Conservation (phyloP, 345 rosid species). For the Clausena lansium region DNA sequence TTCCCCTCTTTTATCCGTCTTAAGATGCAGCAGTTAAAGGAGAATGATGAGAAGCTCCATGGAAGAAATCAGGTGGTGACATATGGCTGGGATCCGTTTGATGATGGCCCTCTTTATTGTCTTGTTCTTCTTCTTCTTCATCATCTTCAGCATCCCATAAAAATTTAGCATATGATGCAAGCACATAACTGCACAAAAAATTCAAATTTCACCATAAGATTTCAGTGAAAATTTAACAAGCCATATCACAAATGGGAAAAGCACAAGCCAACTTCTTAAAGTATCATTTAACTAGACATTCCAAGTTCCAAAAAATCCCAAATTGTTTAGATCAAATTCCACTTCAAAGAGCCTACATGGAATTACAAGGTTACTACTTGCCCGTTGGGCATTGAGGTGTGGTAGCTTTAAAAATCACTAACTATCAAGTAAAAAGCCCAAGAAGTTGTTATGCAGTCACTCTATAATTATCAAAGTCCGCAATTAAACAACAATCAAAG, state of each 20-base stretch:
- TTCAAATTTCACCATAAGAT: slow-evolving; percentile 1
- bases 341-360: background rate
- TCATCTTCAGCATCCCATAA: slow-evolving; percentile 70
- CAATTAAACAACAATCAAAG: background rate
- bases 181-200: slow-evolving; percentile 47
- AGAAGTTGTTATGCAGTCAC: too few species aligned
- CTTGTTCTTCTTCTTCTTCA: slow-evolving; percentile 29
- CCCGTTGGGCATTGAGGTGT: too few species aligned
- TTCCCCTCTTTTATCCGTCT: background rate
- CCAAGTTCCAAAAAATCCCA: background rate
- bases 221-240: background rate
- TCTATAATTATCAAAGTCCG: background rate
- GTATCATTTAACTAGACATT: background rate
- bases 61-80: slow-evolving; percentile 28
- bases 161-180: slow-evolving; percentile 72
- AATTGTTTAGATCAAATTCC: background rate
- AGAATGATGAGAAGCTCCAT: slow-evolving; percentile 19
- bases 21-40: slow-evolving; percentile 34
- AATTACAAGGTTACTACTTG: background rate
- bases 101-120: background rate
- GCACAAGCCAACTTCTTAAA: background rate
- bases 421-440: too few species aligned
- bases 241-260: background rate
- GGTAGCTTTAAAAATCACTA: too few species aligned
- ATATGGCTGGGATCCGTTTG: slow-evolving; percentile 5